Evolutionary conservation across 768 basidiomycete species (phyloP), one percentile per base, ranked within the genome.

Genomic region (Phaeolepiota aurea): DNA sequence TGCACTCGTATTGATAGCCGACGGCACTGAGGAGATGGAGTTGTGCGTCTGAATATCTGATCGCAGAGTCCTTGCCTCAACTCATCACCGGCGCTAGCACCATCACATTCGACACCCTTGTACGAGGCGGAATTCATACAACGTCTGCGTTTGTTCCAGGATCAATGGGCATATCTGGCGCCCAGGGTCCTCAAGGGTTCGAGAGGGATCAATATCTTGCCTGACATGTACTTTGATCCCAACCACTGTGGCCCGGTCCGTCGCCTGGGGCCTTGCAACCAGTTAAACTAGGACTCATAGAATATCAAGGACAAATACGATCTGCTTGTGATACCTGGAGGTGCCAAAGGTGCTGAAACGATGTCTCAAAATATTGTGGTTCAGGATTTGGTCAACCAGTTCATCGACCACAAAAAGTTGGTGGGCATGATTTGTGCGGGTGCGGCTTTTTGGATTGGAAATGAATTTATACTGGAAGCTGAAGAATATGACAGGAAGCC

Each of bases 351-450:
- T 9, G 84, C 87, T 0, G 76, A 82, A 38, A 83, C 79, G 0
- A 76, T 90, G 32, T 76, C 86, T 0, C 63, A 64, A 20, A 77
- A 69, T 39, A 49, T 61, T 14, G 62, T 58, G 2, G 82, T 89
- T 1, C 83, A 88, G 53, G 62, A 68, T 0, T 66, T 87, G 7
- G 71, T 89, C 10, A 64, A 68, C 41, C 58, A 66, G 15, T 88
- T 77, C 50, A 54, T 84, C 33, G 55, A 66, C 16, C 47, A 62
- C 18, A 67, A 64, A 11, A 84, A 80, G 52, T 51, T 72, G 19
- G 81, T 90, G 18, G 87, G 78, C 1, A 87, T 89, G 87, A 87
- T 89, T 34, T 90, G 87, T 51, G 87, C 87, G 38, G 87, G 87
- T 55, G 4, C 2, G 5, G 7, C 12, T 15, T n/a, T n/a, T n/a